A percentile compares a stretch with the other conserved stretches of the same genome.
Conservation (phyloP, 208 protist species). For the Leishmania amazonensis region DNA sequence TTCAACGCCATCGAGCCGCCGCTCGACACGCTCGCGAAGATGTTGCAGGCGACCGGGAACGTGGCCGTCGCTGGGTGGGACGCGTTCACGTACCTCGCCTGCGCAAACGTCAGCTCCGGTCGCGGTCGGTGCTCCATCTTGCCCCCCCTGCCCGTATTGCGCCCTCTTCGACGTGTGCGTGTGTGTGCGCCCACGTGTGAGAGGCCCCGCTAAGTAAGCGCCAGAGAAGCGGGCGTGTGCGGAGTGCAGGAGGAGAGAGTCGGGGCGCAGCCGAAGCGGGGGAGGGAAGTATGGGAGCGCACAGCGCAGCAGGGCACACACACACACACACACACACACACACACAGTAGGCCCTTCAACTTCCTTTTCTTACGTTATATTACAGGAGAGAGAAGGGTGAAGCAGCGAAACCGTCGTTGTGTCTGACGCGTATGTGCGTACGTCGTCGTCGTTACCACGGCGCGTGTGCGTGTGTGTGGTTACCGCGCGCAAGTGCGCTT, state of each 20-base stretch:
- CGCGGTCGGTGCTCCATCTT: slow-evolving; percentile 21
- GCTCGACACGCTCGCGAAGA: slow-evolving; percentile 20
- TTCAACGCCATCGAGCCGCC: slow-evolving; percentile 24
- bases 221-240: neutral
- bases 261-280: neutral
- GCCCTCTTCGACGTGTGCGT: neutral
- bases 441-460: no score
- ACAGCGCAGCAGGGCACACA: no score
- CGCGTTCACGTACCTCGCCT: slow-evolving; percentile 27
- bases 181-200: neutral
- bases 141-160: neutral
- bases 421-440: neutral
- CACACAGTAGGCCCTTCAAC: neutral
- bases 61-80: slow-evolving; percentile 22
- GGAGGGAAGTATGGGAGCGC: neutral
- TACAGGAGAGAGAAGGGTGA: neutral
- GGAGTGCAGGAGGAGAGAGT: neutral
- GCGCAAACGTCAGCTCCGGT: slow-evolving; percentile 22
- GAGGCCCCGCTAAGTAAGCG: neutral
- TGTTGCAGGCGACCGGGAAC: slow-evolving; percentile 17
- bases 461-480: neutral
- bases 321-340: neutral
- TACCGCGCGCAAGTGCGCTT: neutral
- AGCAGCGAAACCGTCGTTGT: neutral
- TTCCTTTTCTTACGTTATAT: neutral